Evolutionary conservation across 306 rosid species (phyloP), one percentile per base, ranked within the genome.

Genomic region (Fragaria vesca): DNA sequence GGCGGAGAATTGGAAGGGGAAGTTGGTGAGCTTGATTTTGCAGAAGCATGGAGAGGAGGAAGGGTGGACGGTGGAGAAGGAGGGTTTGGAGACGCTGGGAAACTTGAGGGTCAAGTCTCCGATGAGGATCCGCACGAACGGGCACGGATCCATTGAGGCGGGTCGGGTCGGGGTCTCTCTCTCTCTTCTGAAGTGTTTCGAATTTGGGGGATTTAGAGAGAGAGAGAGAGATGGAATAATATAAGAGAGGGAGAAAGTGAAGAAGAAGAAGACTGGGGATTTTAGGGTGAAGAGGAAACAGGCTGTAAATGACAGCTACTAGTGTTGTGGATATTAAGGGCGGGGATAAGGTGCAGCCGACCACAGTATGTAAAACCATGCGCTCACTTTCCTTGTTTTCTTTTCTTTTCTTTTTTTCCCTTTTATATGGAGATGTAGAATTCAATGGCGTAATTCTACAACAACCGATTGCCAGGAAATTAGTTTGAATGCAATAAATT

Each of bases 71-170:
- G 85, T 87, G 71, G 96, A 83, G 83, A 71, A 80, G 0, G 94
- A 88, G 0, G 93, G 86, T 20, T 62, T 86, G 0, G 96, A 80
- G 11, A 84, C 79, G 1, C 84, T 76, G 36, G 88, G 88, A 4
- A 84, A 83, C 68, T 90, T 91, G 20, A 93, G 65, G 61, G 91
- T 89, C 12, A 93, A 72, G 90, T 91, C 91, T 30, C 94, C 91
- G 74, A 93, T 74, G 21, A 91, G 89, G 80, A 93, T 73, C 89
- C 98, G 97, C 68, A 88, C 79, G 55, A 87, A 93, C 2, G 88
- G 84, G 80, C 98, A 91, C 61, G 97, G 97, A 88, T 93, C 97
- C 98, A 93, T 90, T 6, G 63, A 8, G 3, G 10, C 10, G 43
- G 36, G 20, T 62, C 36, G 40, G 40, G 43, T 15, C 24, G 18